Conservation (phyloP, 768 basidiomycete genomes). For the Tulasnella sp. region DNA sequence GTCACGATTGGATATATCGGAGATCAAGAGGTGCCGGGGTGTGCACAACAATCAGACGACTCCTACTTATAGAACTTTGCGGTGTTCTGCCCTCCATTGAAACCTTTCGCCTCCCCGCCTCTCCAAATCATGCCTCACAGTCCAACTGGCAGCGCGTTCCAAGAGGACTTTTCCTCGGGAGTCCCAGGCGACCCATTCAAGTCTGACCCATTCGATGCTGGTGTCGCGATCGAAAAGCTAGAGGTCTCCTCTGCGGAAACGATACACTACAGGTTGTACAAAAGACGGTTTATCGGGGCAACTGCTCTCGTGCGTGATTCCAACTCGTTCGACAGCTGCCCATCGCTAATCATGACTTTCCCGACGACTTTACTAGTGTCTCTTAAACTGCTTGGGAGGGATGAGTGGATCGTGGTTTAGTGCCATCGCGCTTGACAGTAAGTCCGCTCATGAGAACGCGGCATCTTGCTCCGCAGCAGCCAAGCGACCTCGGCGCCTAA, state of each 20-base stretch:
- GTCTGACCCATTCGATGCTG: neutral
- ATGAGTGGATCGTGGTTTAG: slow-evolving; percentile 80
- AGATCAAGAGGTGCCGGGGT: neutral
- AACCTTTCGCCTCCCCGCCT: neutral
- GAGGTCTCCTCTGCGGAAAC: neutral
- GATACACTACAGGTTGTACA: slow-evolving; percentile 58
- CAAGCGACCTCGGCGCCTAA: neutral
- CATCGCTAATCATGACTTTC: neutral
- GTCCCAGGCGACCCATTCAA: neutral
- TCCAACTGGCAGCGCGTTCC: neutral
- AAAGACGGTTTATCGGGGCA: slow-evolving; percentile 56
- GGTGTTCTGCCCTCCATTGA: neutral
- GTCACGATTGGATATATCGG: neutral
- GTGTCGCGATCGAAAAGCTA: neutral
- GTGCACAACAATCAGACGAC: neutral
- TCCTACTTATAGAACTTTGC: neutral
- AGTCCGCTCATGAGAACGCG: slow-evolving; percentile 19
- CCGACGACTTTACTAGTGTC: neutral
- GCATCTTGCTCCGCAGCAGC: neutral
- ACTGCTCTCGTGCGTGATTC: slow-evolving; percentile 48
- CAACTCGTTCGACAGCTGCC: neutral
- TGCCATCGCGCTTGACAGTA: slow-evolving; percentile 65
- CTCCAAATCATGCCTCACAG: neutral
- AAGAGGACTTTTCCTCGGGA: neutral
- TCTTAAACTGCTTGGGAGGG: slow-evolving; percentile 54